Conservation (phyloP, 106 monocot genomes). For the Dendrobium huoshanense region DNA sequence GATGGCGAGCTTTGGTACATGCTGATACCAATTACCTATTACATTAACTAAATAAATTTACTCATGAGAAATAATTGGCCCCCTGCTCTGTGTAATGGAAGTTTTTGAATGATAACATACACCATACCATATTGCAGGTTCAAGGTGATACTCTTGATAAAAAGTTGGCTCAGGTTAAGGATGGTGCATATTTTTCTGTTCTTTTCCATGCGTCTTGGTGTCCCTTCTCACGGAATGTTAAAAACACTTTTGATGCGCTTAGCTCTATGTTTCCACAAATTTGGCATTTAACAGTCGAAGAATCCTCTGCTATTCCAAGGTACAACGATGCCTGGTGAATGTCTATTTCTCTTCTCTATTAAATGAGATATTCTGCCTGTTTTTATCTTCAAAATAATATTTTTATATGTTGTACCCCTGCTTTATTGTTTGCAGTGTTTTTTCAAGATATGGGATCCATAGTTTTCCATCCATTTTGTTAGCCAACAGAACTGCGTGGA, state of each 20-base stretch:
- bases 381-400: not conserved
- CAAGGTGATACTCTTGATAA: constrained; percentile 44
- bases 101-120: not conserved
- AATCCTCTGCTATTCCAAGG: constrained; percentile 79
- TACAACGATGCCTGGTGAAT: constrained; percentile 9
- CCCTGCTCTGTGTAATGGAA: not conserved
- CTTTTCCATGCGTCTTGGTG: constrained; percentile 94
- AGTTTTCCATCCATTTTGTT: constrained; percentile 77
- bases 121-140: constrained; percentile 28
- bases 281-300: constrained; percentile 64
- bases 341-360: not conserved
- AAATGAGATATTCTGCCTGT: not conserved
- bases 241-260: constrained; percentile 60
- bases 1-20: too few species aligned
- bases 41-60: not conserved
- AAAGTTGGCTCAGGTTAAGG: constrained; percentile 17
- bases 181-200: constrained; percentile 37
- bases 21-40: not conserved
- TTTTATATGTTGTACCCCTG: not conserved
- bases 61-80: not conserved
- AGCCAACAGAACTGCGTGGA: constrained; percentile 30
- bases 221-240: constrained; percentile 56
- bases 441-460: constrained; percentile 76
- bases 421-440: constrained; percentile 36
- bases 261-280: constrained; percentile 80